A percentile compares a stretch with the other conserved stretches of the same genome.
Conservation (phyloP, 768 basidiomycete genomes). For the Paxillus involutus region DNA sequence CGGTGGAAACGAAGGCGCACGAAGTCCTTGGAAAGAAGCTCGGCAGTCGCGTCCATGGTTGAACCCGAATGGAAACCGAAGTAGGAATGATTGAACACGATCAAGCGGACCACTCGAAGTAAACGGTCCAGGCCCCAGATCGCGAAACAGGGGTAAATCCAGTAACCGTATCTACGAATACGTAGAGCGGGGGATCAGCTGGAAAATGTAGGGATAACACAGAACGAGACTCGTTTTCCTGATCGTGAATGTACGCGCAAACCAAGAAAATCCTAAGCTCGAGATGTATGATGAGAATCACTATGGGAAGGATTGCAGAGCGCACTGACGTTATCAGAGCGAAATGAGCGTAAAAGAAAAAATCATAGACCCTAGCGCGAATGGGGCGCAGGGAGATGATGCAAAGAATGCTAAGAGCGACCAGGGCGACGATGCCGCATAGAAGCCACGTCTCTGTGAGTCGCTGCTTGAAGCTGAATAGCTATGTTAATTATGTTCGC, state of each 20-base stretch:
- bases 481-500: background rate
- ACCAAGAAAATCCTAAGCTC: conserved; percentile 29
- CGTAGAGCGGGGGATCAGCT: conserved; percentile 41
- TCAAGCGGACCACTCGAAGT: conserved; percentile 41
- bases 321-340: conserved; percentile 34
- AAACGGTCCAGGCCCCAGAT: conserved; percentile 54
- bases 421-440: conserved; percentile 32
- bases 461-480: conserved; percentile 2
- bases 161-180: conserved; percentile 18
- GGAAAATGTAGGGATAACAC: conserved; percentile 8
- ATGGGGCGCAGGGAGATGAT: conserved; percentile 48
- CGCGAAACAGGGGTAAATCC: conserved; percentile 48
- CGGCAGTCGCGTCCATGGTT: conserved; percentile 35
- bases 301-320: background rate
- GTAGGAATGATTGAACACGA: conserved; percentile 40
- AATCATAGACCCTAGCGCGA: conserved; percentile 43
- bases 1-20: conserved; percentile 43
- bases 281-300: background rate
- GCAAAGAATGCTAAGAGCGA: conserved; percentile 41
- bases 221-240: background rate
- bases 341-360: conserved; percentile 49
- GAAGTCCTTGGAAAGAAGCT: conserved; percentile 41
- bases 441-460: conserved; percentile 16
- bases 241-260: conserved; percentile 31
- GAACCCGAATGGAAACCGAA: conserved; percentile 25